These are phyloP conservation scores for Chrysosphaeria jannelii DNA, from an alignment of 2,329 filamentous ascomycete genomes.

Conservation along the genomic window DNA sequence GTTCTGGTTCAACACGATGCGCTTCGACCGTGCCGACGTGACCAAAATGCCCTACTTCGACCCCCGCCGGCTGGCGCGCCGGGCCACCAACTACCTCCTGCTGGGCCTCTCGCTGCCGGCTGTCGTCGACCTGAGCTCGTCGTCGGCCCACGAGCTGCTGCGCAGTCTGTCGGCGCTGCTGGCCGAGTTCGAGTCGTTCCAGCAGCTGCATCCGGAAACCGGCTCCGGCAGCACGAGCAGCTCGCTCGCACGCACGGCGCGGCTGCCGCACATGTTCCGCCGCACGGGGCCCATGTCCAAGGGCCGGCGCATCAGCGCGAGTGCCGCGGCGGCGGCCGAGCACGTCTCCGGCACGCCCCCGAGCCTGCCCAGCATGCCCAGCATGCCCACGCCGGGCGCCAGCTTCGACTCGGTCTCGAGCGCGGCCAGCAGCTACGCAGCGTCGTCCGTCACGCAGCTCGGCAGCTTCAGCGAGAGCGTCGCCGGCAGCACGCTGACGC, in stretches of 20 bases:
- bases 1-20: slow-evolving; percentile 95
- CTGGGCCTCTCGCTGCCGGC: slow-evolving; percentile 75
- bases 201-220: slow-evolving; percentile 56
- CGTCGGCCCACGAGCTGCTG: slow-evolving; percentile 58
- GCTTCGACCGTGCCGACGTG: slow-evolving; percentile 63
- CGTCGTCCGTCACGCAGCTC: slow-evolving; percentile 9
- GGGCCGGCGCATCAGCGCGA: slow-evolving; percentile 22
- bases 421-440: slow-evolving; percentile 7
- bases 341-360: slow-evolving; percentile 1
- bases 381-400: neutral
- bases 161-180: slow-evolving; percentile 62
- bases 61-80: slow-evolving; percentile 51
- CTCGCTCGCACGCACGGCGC: slow-evolving; percentile 37
- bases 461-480: slow-evolving; percentile 15
- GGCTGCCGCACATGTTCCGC: slow-evolving; percentile 63
- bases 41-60: slow-evolving; percentile 65
- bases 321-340: slow-evolving; percentile 11
- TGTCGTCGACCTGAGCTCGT: slow-evolving; percentile 63
- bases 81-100: slow-evolving; percentile 78
- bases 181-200: slow-evolving; percentile 78
- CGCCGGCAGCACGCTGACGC: slow-evolving; percentile 4
- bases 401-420: slow-evolving; percentile 7
- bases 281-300: slow-evolving; percentile 26
- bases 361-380: neutral
- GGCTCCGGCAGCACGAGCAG: slow-evolving; percentile 25